phyloP scores from a whole-genome alignment of 768 basidiomycete species.

The Hemileccinum impolitum region DNA sequence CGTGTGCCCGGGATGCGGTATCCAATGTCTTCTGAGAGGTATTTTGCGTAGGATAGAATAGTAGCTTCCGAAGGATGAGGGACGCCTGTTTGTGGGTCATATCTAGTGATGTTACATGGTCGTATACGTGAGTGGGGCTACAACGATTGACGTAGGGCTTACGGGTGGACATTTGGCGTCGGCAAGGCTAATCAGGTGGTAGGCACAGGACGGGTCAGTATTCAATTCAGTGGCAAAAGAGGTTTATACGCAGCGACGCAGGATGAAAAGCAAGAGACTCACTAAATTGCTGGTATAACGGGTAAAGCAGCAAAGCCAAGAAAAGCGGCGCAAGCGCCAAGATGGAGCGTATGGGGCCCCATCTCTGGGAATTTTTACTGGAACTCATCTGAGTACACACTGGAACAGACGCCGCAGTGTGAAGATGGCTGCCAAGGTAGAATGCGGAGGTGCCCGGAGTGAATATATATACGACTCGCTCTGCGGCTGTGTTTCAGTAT shows the following conservation, averaged over 20 bases:
- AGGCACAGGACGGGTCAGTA: conserved; percentile 5
- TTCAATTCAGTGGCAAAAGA: too few relatives aligned
- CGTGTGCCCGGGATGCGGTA: conserved; percentile 88
- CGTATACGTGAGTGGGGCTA: background rate
- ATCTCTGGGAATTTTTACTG: conserved; percentile 21
- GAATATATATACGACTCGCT: too few relatives aligned
- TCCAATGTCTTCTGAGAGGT: conserved; percentile 83
- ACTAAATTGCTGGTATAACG: conserved; percentile 50
- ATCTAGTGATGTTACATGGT: conserved; percentile 19
- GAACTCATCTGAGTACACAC: conserved; percentile 6
- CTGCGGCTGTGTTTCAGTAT: too few relatives aligned
- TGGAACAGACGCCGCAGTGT: background rate
- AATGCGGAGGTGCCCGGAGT: too few relatives aligned
- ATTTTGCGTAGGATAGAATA: conserved; percentile 59
- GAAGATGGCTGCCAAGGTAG: background rate
- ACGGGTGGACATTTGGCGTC: conserved; percentile 52
- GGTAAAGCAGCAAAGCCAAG: conserved; percentile 44
- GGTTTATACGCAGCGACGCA: background rate
- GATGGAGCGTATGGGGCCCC: conserved; percentile 61
- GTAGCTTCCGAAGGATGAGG: conserved; percentile 72
- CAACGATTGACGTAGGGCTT: conserved; percentile 16
- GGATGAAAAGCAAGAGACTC: conserved; percentile 15
- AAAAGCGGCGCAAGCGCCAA: conserved; percentile 53
- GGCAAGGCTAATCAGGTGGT: conserved; percentile 46
- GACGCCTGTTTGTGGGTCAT: conserved; percentile 50